Percentiles rank a stretch among this genome's conserved stretches.
Conservation (phyloP, 1,139 yeast genomes). For the Arxiozyma telluris region DNA sequence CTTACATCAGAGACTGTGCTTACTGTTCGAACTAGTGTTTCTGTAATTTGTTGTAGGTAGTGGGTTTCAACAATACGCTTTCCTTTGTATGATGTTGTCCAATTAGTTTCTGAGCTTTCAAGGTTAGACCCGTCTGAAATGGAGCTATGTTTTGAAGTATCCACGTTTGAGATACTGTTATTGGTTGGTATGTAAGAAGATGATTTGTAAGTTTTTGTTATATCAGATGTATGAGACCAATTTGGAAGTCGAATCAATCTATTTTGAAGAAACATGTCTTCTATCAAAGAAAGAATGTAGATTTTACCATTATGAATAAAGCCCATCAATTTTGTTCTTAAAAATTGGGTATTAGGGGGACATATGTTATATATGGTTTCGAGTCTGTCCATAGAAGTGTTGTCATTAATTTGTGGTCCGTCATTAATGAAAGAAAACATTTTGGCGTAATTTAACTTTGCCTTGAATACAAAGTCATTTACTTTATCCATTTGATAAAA, state of each 20-base stretch:
- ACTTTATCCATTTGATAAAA: slow-evolving; percentile 30
- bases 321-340: slow-evolving; percentile 86
- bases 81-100: slow-evolving; percentile 1
- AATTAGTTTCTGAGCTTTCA: background rate
- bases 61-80: slow-evolving; percentile 37
- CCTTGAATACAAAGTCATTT: slow-evolving; percentile 30
- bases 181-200: background rate
- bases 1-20: slow-evolving; percentile 83
- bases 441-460: slow-evolving; percentile 25
- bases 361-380: slow-evolving; percentile 26
- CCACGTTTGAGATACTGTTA: background rate
- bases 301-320: slow-evolving; percentile 81
- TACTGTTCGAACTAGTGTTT: slow-evolving; percentile 72
- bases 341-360: slow-evolving; percentile 39
- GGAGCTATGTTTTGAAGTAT: background rate
- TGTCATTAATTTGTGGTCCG: slow-evolving; percentile 1
- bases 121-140: background rate
- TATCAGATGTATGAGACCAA: slow-evolving; percentile 31
- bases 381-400: slow-evolving; percentile 17
- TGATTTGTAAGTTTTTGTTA: slow-evolving; percentile 11
- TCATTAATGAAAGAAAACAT: slow-evolving; percentile 21
- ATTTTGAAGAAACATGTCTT: slow-evolving; percentile 77
- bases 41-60: slow-evolving; percentile 65
- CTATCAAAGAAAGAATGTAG: slow-evolving; percentile 80
- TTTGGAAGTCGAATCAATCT: slow-evolving; percentile 41